Conservation (phyloP, 2,329 filamentous ascomycete species). For the Venturia asperata region DNA sequence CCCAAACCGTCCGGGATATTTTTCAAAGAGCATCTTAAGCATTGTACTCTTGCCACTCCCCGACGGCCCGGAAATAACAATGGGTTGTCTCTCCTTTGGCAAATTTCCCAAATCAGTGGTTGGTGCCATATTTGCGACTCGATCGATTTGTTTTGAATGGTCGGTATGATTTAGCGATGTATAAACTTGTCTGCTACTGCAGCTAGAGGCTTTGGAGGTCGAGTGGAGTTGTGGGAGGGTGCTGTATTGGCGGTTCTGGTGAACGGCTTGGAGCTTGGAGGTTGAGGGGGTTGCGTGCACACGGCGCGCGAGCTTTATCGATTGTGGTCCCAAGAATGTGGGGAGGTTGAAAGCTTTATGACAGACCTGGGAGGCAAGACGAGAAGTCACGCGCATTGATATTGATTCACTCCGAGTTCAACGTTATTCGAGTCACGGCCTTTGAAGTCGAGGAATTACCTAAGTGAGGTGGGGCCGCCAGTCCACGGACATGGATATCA, state of each 20-base stretch:
- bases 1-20: constrained; percentile 59
- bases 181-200: too few relatives aligned
- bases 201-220: background rate
- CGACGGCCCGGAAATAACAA: constrained; percentile 73
- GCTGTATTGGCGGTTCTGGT: background rate
- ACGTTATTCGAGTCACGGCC: background rate
- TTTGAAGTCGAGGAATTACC: too few relatives aligned
- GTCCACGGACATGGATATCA: too few relatives aligned
- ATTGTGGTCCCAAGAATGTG: constrained; percentile 1
- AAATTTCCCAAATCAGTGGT: background rate
- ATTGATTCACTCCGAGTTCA: background rate
- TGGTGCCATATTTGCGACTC: constrained; percentile 11
- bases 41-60: constrained; percentile 79
- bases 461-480: too few relatives aligned
- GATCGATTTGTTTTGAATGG: background rate
- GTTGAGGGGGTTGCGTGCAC: background rate
- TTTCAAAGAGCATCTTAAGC: constrained; percentile 62
- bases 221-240: background rate
- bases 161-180: background rate
- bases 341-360: background rate
- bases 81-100: constrained; percentile 42
- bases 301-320: background rate
- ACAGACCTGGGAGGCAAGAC: background rate
- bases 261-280: background rate
- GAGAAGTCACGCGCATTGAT: background rate